Conservation (phyloP, 2,329 filamentous ascomycete genomes). For the Rhinocladiella mackenziei region DNA sequence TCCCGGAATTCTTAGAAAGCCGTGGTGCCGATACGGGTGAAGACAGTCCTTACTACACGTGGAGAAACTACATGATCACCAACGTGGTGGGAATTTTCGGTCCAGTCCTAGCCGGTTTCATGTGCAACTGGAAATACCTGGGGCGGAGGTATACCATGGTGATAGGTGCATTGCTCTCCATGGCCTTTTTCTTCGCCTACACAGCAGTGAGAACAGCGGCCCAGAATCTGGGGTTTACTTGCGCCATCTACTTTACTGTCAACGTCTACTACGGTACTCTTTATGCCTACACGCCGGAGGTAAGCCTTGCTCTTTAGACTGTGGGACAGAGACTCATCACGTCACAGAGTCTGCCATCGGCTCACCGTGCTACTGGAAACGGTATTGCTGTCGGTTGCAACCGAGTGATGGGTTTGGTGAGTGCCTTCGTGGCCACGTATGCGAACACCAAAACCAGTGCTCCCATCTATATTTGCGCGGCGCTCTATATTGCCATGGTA, state of each 20-base stretch:
- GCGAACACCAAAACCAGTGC: slow-evolving; percentile 34
- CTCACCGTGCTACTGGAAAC: slow-evolving; percentile 70
- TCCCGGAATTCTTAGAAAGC: slow-evolving; percentile 46
- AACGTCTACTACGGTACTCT: slow-evolving; percentile 67
- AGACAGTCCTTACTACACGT: slow-evolving; percentile 68
- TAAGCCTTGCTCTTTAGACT: slow-evolving; percentile 48
- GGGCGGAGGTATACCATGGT: slow-evolving; percentile 70
- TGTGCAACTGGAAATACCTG: slow-evolving; percentile 65
- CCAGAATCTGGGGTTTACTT: slow-evolving; percentile 66
- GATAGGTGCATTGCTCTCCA: slow-evolving; percentile 56
- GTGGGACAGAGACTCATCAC: neutral
- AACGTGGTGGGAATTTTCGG: slow-evolving; percentile 69
- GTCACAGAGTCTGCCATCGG: slow-evolving; percentile 44
- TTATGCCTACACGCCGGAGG: slow-evolving; percentile 72
- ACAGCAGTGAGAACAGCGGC: slow-evolving; percentile 60
- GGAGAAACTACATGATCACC: slow-evolving; percentile 76
- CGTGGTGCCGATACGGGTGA: slow-evolving; percentile 68
- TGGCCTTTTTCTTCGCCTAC: slow-evolving; percentile 71
- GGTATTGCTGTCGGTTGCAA: slow-evolving; percentile 68
- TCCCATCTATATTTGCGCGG: slow-evolving; percentile 38
- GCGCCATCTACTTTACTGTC: slow-evolving; percentile 65
- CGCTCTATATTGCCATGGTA: slow-evolving; percentile 38
- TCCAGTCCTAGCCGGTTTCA: slow-evolving; percentile 62
- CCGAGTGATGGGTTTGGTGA: slow-evolving; percentile 69
- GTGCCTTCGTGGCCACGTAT: slow-evolving; percentile 50